Evolutionary conservation across 306 rosid genomes (phyloP), one percentile per base, ranked within the genome.

Genomic region (Vigna reflexopilosa): DNA sequence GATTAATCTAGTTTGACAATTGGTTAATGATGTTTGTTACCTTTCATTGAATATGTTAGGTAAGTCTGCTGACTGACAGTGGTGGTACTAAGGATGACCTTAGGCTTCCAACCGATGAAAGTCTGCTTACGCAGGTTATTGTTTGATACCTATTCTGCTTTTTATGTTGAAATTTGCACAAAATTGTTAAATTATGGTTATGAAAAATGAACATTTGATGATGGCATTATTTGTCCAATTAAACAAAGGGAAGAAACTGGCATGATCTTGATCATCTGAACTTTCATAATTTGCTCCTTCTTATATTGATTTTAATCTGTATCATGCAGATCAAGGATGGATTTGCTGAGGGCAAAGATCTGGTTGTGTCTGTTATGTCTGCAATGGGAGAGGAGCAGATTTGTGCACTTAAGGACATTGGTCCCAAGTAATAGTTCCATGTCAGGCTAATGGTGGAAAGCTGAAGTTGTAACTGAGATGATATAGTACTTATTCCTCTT

Each of bases 371-470:
- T 72, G 98, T 95, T 52, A 95, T 95, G 98, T 92, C 98, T 82
- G 88, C 97, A 49, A 94, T 94, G 98, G 98, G 98, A n/a, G 97
- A 94, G 89, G 97, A 92, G 93, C 97, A 95, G 91, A 95, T 95
- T 70, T 76, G 82, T 77, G 93, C 88, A 56, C 91, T 95, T 16
- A 95, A 92, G 90, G 98, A 95, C 85, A 86, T 92, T 22, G 98
- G 97, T 70, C 97, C 98, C 49, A 94, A 94, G 89, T 92, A 86
- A 84, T 80, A 66, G 44, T 50, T 22, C 66, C 24, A 30, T 48
- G 42, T 64, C 67, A 57, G 56, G 72, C 64, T 70, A 72, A 45
- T 50, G 82, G n/a, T 82, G 64, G 26, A 75, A 76, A 62, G 8
- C 57, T 17, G 32, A 61, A 80, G 75, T 77, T 77, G 78, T 30